Evolutionary conservation across 2,329 filamentous ascomycete genomes (phyloP).

Genomic region (Fusarium hainanense): DNA sequence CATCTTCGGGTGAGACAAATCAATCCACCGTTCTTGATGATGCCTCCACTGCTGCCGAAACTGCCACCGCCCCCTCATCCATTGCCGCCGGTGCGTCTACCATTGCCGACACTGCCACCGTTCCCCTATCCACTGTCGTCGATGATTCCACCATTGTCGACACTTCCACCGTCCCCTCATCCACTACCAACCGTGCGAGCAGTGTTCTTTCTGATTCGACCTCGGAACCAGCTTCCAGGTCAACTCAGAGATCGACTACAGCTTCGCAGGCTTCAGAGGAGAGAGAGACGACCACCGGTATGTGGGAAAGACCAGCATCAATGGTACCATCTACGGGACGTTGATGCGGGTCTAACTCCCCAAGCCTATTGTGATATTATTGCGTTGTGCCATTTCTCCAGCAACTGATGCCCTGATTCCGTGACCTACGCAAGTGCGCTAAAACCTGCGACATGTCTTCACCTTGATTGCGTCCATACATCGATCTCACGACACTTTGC

Average conservation of each 20-base stretch:
- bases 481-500: conserved; percentile 17
- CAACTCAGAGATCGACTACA: conserved; percentile 26
- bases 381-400: conserved; percentile 23
- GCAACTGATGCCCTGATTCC: conserved; percentile 1
- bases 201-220: conserved; percentile 9
- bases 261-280: conserved; percentile 27
- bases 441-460: neutral
- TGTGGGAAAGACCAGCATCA: conserved; percentile 44
- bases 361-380: conserved; percentile 33
- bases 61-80: conserved; percentile 17
- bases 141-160: conserved; percentile 28
- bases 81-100: conserved; percentile 22
- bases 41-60: conserved; percentile 26
- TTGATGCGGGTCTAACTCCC: conserved; percentile 28
- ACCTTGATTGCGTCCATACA: conserved; percentile 12
- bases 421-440: conserved; percentile 42
- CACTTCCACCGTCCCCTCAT: conserved; percentile 22
- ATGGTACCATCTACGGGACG: conserved; percentile 20
- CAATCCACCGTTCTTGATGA: conserved; percentile 34
- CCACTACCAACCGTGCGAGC: conserved; percentile 17
- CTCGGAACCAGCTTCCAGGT: conserved; percentile 21
- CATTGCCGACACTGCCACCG: conserved; percentile 25
- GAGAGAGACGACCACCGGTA: conserved; percentile 45
- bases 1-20: conserved; percentile 42
- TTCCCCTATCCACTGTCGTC: conserved; percentile 24